Conservation (phyloP, 331 rosid species). For the Pyracantha coccinea region DNA sequence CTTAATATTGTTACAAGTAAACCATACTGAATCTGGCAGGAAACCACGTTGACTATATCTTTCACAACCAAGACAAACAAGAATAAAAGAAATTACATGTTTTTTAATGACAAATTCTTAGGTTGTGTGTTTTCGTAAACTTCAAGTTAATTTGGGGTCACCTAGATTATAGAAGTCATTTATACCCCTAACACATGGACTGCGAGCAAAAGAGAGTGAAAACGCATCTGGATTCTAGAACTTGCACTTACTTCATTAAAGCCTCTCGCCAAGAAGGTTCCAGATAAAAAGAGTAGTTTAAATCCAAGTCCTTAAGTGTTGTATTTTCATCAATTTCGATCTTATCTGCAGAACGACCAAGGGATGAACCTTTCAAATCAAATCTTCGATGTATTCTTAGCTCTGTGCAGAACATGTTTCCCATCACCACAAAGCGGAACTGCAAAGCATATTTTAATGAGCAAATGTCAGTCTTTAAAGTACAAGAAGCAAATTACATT, state of each 20-base stretch:
- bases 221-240: slow-evolving; percentile 5
- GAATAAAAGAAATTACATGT: background rate
- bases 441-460: slow-evolving; percentile 33
- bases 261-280: slow-evolving; percentile 95
- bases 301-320: slow-evolving; percentile 93
- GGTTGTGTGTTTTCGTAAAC: background rate
- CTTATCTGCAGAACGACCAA: slow-evolving; percentile 96
- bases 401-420: slow-evolving; percentile 99
- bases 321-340: slow-evolving; percentile 98
- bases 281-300: slow-evolving; percentile 77
- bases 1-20: background rate
- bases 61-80: background rate
- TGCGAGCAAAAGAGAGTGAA: background rate
- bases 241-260: slow-evolving; percentile 60
- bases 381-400: slow-evolving; percentile 91
- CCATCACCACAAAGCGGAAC: slow-evolving; percentile 99
- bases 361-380: slow-evolving; percentile 96
- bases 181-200: background rate
- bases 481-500: slow-evolving; percentile 10
- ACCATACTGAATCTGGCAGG: background rate
- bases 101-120: background rate
- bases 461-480: slow-evolving; percentile 19
- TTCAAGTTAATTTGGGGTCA: background rate
- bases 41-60: background rate
- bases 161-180: background rate